Conservation (phyloP, 2,329 filamentous ascomycete genomes). For the Anthostomella pinea region DNA sequence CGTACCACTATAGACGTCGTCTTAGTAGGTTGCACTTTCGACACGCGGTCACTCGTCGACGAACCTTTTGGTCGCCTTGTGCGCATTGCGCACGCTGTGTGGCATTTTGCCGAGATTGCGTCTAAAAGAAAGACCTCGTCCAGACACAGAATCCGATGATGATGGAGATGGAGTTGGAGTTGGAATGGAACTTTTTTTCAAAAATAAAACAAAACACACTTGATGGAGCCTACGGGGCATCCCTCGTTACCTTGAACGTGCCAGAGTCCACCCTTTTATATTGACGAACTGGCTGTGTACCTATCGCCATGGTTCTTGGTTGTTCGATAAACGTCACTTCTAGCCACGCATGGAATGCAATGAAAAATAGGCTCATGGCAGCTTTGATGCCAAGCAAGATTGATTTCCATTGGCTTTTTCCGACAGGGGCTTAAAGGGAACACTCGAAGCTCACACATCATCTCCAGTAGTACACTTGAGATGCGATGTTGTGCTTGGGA, state of each 20-base stretch:
- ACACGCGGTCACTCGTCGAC: conserved; percentile 12
- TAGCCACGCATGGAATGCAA: conserved; percentile 11
- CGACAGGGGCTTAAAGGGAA: conserved; percentile 12
- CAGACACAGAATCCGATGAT: no score
- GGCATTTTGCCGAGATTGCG: conserved; percentile 19
- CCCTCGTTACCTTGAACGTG: conserved; percentile 1
- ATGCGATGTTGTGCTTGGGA: conserved; percentile 22
- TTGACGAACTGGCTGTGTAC: conserved; percentile 9
- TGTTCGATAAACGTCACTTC: conserved; percentile 6
- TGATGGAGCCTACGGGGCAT: conserved; percentile 10
- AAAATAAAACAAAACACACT: conserved; percentile 19
- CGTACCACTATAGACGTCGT: conserved; percentile 14
- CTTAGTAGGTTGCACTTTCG: conserved; percentile 16
- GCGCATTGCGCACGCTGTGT: conserved; percentile 19
- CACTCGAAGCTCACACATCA: conserved; percentile 16
- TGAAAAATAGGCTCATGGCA: conserved; percentile 9
- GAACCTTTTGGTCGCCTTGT: conserved; percentile 16
- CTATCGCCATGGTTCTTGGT: no score
- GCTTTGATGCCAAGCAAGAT: conserved; percentile 14
- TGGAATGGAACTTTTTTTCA: conserved; percentile 3
- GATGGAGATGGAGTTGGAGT: no score
- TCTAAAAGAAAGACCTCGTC: background rate
- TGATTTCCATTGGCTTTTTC: conserved; percentile 22
- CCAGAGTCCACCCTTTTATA: conserved; percentile 12
- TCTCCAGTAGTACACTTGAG: no score